These are phyloP conservation scores for Chaetomium sp. DNA, from an alignment of 2,329 filamentous ascomycete species.

Conservation along the genomic window DNA sequence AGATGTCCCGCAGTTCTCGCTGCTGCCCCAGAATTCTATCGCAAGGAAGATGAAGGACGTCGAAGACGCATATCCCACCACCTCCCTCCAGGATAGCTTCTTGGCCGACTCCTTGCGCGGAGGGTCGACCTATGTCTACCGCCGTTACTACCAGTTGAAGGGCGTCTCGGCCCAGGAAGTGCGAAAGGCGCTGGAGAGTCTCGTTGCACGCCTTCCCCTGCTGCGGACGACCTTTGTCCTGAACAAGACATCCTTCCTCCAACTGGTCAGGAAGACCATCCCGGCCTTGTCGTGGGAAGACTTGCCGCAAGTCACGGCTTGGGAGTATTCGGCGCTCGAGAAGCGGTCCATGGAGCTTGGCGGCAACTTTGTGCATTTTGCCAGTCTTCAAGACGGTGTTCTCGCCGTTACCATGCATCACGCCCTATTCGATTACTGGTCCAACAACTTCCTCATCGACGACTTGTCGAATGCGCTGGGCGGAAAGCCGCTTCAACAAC, in stretches of 20 bases:
- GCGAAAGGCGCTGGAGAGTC: not conserved
- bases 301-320: not conserved
- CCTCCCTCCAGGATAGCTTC: not conserved
- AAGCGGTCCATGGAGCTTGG: not conserved
- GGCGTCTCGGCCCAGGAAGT: not conserved
- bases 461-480: not conserved
- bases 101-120: not conserved
- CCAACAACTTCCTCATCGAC: not conserved
- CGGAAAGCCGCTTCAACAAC: not conserved
- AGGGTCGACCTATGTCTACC: not conserved
- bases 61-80: constrained; percentile 2
- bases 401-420: not conserved
- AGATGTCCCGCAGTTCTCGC: not conserved
- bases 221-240: not conserved
- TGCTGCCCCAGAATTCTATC: not conserved
- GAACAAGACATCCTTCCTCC: not conserved
- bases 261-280: not conserved
- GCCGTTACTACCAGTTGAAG: not conserved
- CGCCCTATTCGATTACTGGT: not conserved
- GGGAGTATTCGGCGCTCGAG: not conserved
- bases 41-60: not conserved
- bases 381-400: not conserved
- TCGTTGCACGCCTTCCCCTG: not conserved
- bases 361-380: not conserved
- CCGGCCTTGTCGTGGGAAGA: not conserved